A percentile compares a stretch with the other conserved stretches of the same genome.
Evolutionary conservation across 2,329 filamentous ascomycete species (phyloP).

Genomic region (Leptographium radiaticola): DNA sequence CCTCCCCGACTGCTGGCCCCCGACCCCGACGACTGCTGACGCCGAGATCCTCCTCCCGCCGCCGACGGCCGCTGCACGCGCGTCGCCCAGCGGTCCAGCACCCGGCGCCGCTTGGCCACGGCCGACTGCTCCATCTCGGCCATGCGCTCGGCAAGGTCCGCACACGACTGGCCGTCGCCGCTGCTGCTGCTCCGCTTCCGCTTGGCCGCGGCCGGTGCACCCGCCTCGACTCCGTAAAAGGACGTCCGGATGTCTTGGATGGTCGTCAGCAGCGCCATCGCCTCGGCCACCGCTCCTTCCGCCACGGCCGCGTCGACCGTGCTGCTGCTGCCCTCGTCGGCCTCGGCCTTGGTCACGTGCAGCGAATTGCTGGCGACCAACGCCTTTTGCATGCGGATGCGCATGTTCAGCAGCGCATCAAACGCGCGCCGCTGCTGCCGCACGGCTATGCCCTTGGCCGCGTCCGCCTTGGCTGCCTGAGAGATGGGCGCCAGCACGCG

Average conservation of each 20-base stretch:
- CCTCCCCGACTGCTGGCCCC: constrained; percentile 37
- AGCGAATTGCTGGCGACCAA: constrained; percentile 72
- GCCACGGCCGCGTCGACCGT: constrained; percentile 38
- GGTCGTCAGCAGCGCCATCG: constrained; percentile 55
- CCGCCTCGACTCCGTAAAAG: constrained; percentile 30
- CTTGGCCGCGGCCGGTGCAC: constrained; percentile 30
- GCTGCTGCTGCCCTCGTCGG: constrained; percentile 12
- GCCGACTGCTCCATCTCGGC: constrained; percentile 48
- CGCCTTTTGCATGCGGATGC: constrained; percentile 88
- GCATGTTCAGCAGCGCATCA: constrained; percentile 75
- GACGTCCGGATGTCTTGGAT: constrained; percentile 57
- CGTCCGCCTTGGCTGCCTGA: constrained; percentile 60
- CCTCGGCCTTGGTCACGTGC: constrained; percentile 23
- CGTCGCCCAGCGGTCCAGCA: constrained; percentile 81
- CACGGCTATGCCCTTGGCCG: constrained; percentile 74
- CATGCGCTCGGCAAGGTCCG: constrained; percentile 62
- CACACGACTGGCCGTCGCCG: constrained; percentile 25
- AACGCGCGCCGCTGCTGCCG: constrained; percentile 77
- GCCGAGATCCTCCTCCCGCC: constrained; percentile 22
- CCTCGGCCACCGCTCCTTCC: constrained; percentile 68
- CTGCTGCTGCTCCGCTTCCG: constrained; percentile 13
- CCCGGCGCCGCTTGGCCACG: constrained; percentile 49
- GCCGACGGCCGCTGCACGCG: constrained; percentile 52
- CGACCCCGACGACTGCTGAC: constrained; percentile 34
- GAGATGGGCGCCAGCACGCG: constrained; percentile 46